Evolutionary conservation across 768 basidiomycete species (phyloP).

Genomic region (Tricholoma hemisulphureum): DNA sequence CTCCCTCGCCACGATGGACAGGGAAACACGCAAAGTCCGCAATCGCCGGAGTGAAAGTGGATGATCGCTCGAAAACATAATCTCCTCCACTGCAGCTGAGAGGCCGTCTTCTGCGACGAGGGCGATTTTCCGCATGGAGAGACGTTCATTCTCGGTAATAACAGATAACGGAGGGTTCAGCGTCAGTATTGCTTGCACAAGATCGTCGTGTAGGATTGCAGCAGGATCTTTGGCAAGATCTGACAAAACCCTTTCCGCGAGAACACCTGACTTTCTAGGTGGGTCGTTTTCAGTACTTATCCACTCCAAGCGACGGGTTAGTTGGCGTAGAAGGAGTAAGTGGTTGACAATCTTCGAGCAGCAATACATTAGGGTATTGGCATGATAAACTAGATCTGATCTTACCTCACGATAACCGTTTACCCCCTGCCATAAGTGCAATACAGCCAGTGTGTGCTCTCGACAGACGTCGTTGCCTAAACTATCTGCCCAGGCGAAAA

Average conservation of each 20-base stretch:
- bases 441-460: constrained; percentile 59
- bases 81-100: constrained; percentile 59
- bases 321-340: constrained; percentile 66
- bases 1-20: constrained; percentile 55
- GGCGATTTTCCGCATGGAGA: constrained; percentile 59
- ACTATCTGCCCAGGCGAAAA: constrained; percentile 81
- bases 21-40: constrained; percentile 60
- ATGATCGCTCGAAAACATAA: constrained; percentile 46
- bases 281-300: constrained; percentile 62
- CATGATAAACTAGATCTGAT: background rate
- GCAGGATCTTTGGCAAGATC: constrained; percentile 60
- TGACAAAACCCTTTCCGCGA: constrained; percentile 67
- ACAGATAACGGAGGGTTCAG: constrained; percentile 58
- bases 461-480: constrained; percentile 62
- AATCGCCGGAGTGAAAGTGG: constrained; percentile 54
- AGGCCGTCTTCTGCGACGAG: constrained; percentile 69
- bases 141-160: constrained; percentile 59
- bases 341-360: constrained; percentile 66
- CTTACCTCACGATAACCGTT: constrained; percentile 74
- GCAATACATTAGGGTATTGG: constrained; percentile 10
- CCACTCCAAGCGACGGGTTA: constrained; percentile 70
- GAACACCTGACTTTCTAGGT: constrained; percentile 60
- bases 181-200: constrained; percentile 57
- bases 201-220: constrained; percentile 56
- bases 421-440: constrained; percentile 64